Evolutionary conservation across 1,284 basidiomycete genomes (phyloP).

Genomic region (Albatrellus sp.): DNA sequence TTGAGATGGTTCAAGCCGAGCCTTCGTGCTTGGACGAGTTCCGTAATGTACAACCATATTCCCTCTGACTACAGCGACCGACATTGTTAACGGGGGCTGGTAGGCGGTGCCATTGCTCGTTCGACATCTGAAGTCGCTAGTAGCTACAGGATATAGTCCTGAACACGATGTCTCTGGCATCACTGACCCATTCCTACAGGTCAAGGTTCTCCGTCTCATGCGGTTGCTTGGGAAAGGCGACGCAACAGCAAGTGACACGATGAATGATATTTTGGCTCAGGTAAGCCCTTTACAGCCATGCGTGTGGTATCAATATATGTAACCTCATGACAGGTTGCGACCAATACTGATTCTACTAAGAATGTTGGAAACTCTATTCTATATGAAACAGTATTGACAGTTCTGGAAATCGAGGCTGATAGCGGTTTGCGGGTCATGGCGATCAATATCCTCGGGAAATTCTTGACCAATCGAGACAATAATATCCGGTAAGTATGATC

Average conservation of each 20-base stretch:
- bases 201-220: constrained; percentile 92
- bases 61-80: neutral
- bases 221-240: constrained; percentile 83
- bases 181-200: constrained; percentile 97
- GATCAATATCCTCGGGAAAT: constrained; percentile 98
- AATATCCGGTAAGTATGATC: constrained; percentile 73
- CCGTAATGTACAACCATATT: constrained; percentile 52
- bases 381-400: constrained; percentile 95
- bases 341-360: constrained; percentile 96
- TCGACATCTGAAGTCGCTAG: constrained; percentile 89
- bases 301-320: neutral
- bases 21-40: constrained; percentile 71
- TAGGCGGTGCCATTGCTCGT: constrained; percentile 91
- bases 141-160: constrained; percentile 95
- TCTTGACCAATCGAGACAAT: constrained; percentile 95
- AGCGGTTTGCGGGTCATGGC: constrained; percentile 96
- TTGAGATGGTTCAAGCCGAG: constrained; percentile 87
- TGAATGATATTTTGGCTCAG: constrained; percentile 99
- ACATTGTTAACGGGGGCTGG: constrained; percentile 1
- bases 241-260: constrained; percentile 80
- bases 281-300: constrained; percentile 23
- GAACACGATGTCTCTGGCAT: constrained; percentile 99
- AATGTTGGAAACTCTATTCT: constrained; percentile 98
- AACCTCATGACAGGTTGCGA: constrained; percentile 66
- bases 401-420: constrained; percentile 98